Evolutionary conservation across 2,329 filamentous ascomycete species (phyloP), one percentile per base, ranked within the genome.

Genomic region (Cadophora luteo-olivacea): DNA sequence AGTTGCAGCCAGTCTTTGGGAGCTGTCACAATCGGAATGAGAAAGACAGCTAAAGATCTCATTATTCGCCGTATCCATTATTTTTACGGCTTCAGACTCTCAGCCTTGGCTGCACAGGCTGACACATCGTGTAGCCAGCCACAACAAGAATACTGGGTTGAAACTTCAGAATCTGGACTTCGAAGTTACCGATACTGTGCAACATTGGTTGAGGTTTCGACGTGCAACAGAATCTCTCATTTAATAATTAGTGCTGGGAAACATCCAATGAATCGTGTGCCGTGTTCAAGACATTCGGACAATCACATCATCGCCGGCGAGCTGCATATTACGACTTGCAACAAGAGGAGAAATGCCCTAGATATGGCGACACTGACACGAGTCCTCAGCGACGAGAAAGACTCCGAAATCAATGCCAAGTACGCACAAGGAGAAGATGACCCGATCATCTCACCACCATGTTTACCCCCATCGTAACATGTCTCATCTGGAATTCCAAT

Each of bases 261-360:
- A 48, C 11, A n/a, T n/a, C 45, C 45, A 49, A 22, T n/a, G n/a
- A 9, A 5, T 9, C n/a, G 45, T 22, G 6, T 49, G 45, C 2
- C 22, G 3, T 19, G n/a, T 7, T 14, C 4, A 29, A 33, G 12
- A 55, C 52, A 36, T 33, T 55, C 25, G 52, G 52, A 4, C 3
- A 6, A 33, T 6, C 36, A 29, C 29, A 32, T 55, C 29, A 36
- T 55, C 52, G 25, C 32, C 52, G 52, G 51, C 51, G 24, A 54
- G 51, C 24, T 54, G 51, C 51, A 54, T 29, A 11, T n/a, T 55
- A 12, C 52, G 52, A 55, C 16, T n/a, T 55, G 52, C 52, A 55
- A 55, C 52, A 55, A n/a, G n/a, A 33, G 3, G 22, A 22, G 1
- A 6, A 22, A 19, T n/a, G 4, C 2, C 45, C 2, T 6, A 49